phyloP scores from a whole-genome alignment of 192 early-diverging fungal species.

The Powellomyces hirtus region DNA sequence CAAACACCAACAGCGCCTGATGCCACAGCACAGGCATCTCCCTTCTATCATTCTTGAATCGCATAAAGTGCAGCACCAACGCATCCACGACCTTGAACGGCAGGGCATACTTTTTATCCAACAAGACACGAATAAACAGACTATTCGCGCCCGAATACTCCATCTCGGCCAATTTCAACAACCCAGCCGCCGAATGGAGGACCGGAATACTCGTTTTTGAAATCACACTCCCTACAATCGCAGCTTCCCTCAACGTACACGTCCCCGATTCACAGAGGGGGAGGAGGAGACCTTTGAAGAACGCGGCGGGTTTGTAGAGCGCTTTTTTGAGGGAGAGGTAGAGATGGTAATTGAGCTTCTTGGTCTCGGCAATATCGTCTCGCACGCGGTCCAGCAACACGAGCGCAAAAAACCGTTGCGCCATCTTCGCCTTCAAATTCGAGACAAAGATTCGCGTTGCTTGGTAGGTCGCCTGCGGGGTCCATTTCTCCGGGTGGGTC shows the following conservation, averaged over 20 bases:
- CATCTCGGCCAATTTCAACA: slow-evolving; percentile 95
- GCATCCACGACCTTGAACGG: slow-evolving; percentile 96
- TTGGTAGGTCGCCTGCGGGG: slow-evolving; percentile 94
- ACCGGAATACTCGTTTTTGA: slow-evolving; percentile 92
- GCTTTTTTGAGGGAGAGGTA: slow-evolving; percentile 97
- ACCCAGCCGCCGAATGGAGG: slow-evolving; percentile 90
- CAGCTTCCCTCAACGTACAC: slow-evolving; percentile 95
- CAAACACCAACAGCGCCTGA: slow-evolving; percentile 92
- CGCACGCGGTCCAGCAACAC: slow-evolving; percentile 90
- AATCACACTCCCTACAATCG: slow-evolving; percentile 89
- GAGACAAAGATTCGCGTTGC: slow-evolving; percentile 96
- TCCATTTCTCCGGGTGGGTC: slow-evolving; percentile 89
- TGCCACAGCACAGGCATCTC: slow-evolving; percentile 97
- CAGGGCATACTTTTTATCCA: slow-evolving; percentile 98
- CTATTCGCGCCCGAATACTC: slow-evolving; percentile 91
- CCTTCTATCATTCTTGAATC: slow-evolving; percentile 77
- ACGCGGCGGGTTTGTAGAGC: slow-evolving; percentile 93
- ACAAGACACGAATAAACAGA: slow-evolving; percentile 90
- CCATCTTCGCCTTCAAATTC: slow-evolving; percentile 91
- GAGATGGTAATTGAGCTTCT: slow-evolving; percentile 96
- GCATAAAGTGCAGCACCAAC: slow-evolving; percentile 92
- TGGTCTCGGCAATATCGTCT: slow-evolving; percentile 94
- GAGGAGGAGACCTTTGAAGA: slow-evolving; percentile 96
- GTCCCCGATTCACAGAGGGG: slow-evolving; percentile 85
- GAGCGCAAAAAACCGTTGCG: slow-evolving; percentile 85